These are phyloP conservation scores for Sporisorium reilianum DNA, from an alignment of 1,284 basidiomycete species.

Conservation along the genomic window DNA sequence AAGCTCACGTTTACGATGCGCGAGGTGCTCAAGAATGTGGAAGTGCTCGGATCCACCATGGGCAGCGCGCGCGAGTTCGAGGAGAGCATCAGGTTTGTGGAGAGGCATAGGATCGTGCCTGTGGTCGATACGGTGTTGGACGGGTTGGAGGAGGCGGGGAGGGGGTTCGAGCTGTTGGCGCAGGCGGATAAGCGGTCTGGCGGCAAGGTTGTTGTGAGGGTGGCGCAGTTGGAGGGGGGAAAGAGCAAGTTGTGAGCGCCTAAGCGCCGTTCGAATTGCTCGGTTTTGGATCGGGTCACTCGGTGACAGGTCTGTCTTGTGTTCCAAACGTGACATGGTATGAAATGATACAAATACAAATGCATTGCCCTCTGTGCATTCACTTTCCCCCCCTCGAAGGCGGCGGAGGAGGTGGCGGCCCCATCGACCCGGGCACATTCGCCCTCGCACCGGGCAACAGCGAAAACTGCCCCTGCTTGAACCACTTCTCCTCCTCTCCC, in stretches of 20 bases:
- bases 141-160: conserved; percentile 77
- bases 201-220: conserved; percentile 62
- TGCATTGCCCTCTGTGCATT: not conserved
- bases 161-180: conserved; percentile 75
- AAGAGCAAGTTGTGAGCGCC: conserved; percentile 33
- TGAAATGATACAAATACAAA: conserved; percentile 25
- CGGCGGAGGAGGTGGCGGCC: conserved; percentile 25
- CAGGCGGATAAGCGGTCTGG: conserved; percentile 62
- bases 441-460: conserved; percentile 50
- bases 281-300: not conserved
- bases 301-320: not conserved
- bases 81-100: conserved; percentile 79
- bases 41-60: conserved; percentile 81
- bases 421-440: conserved; percentile 34
- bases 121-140: conserved; percentile 80
- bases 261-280: not conserved
- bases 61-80: conserved; percentile 82
- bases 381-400: conserved; percentile 13
- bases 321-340: not conserved
- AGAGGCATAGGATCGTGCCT: conserved; percentile 78
- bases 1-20: conserved; percentile 80
- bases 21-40: conserved; percentile 81
- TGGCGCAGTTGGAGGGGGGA: conserved; percentile 13
- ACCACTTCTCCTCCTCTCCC: conserved; percentile 71
- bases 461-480: conserved; percentile 68